Evolutionary conservation across 305 asterid genomes (phyloP).

Genomic region (Fraxinus ornus): DNA sequence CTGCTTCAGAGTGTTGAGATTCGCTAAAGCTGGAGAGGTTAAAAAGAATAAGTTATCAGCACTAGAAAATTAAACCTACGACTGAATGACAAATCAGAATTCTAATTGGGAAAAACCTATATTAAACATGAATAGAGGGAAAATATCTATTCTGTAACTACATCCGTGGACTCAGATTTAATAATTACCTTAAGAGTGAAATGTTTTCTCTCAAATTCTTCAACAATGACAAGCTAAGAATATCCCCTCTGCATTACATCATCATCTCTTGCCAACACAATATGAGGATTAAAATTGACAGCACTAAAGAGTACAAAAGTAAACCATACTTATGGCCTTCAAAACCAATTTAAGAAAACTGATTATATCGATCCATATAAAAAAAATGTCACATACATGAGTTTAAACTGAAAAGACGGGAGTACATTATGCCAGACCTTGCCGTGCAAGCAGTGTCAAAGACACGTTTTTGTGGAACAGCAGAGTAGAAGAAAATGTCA

Average conservation of each 20-base stretch:
- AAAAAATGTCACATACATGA: background rate
- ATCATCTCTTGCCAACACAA: conserved; percentile 2
- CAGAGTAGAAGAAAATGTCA: background rate
- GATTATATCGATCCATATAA: background rate
- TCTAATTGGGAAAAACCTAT: background rate
- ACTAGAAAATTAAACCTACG: background rate
- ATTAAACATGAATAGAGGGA: background rate
- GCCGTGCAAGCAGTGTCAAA: background rate
- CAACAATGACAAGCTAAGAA: conserved; percentile 2
- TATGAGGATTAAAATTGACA: background rate
- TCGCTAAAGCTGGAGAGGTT: background rate
- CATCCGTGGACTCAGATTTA: background rate
- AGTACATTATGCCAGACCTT: background rate
- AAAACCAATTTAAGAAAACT: background rate
- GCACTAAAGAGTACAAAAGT: background rate
- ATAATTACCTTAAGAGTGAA: background rate
- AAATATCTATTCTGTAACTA: background rate
- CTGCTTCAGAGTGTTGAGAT: background rate
- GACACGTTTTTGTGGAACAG: background rate
- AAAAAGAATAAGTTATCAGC: background rate
- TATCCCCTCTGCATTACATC: background rate
- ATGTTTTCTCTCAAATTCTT: background rate
- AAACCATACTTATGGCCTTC: background rate
- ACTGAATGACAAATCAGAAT: background rate
- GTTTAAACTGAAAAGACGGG: background rate